A percentile compares a stretch with the other conserved stretches of the same genome.
These are phyloP conservation scores for Ananas comosus DNA, from an alignment of 176 grass and related monocot genomes.

Conservation along the genomic window DNA sequence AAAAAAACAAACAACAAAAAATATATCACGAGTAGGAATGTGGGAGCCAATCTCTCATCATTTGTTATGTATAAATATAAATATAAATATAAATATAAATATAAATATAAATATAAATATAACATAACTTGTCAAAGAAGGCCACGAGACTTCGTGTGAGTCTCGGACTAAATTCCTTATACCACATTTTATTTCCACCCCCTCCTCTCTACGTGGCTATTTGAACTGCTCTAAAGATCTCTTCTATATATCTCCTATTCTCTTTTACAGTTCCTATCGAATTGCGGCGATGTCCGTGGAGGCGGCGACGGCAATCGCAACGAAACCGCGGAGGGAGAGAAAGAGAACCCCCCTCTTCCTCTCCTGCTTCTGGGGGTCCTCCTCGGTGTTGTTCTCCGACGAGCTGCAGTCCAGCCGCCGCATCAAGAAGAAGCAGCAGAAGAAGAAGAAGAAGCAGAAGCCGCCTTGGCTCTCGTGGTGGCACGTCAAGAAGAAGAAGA, in stretches of 20 bases:
- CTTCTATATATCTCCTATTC: not conserved
- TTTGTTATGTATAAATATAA: not conserved
- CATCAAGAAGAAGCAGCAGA: not conserved
- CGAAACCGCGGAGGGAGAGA: not conserved
- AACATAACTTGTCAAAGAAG: not conserved
- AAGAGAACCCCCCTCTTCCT: not conserved
- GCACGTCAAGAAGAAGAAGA: slow-evolving; percentile 11
- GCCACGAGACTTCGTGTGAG: too few species aligned
- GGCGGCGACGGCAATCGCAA: too few species aligned
- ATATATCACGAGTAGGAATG: not conserved
- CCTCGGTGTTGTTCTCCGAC: not conserved
- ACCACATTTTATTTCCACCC: not conserved
- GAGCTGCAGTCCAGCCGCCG: not conserved
- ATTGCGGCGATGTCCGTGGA: too few species aligned
- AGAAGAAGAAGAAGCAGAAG: slow-evolving; percentile 1
- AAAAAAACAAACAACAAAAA: not conserved
- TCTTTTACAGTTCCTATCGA: not conserved
- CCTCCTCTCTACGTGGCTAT: too few species aligned
- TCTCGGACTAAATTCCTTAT: too few species aligned
- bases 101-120: not conserved
- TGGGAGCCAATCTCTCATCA: not conserved
- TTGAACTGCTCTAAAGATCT: not conserved
- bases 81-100: not conserved
- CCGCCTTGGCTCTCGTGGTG: slow-evolving; percentile 20
- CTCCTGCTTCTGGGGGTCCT: slow-evolving; percentile 7